A percentile compares a stretch with the other conserved stretches of the same genome.
These are phyloP conservation scores for Aureobasidium subglaciale DNA, from an alignment of 2,329 filamentous ascomycete species.

Conservation along the genomic window DNA sequence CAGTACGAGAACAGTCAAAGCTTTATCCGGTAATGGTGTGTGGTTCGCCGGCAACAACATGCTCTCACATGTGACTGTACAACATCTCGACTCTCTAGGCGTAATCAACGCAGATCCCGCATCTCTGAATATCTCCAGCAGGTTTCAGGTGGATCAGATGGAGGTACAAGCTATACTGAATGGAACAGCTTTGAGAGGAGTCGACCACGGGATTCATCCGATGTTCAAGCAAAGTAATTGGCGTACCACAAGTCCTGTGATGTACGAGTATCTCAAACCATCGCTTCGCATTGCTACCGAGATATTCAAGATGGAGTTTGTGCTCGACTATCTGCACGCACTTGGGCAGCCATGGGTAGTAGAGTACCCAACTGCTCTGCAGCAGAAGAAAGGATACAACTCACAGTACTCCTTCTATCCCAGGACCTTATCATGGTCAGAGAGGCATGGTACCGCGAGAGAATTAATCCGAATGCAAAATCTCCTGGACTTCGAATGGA, in stretches of 20 bases:
- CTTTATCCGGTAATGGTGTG: no score
- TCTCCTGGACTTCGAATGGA: not conserved
- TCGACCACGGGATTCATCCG: not conserved
- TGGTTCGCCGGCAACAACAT: no score
- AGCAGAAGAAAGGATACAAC: not conserved
- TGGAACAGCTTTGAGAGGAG: no score
- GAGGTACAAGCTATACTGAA: no score
- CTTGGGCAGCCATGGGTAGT: not conserved
- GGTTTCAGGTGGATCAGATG: not conserved
- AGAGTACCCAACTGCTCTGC: not conserved
- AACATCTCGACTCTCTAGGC: no score
- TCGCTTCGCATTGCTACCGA: not conserved
- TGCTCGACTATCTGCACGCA: not conserved
- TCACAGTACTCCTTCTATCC: not conserved
- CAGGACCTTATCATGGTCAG: not conserved
- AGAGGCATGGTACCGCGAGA: not conserved
- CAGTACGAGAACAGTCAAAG: no score
- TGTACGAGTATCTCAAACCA: not conserved
- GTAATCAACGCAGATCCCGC: no score
- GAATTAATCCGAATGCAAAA: not conserved
- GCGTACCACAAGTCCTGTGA: not conserved
- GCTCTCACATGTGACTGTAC: no score
- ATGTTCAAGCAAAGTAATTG: not conserved
- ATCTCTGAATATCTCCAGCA: not conserved
- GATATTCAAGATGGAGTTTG: not conserved